A percentile compares a stretch with the other conserved stretches of the same genome.
Conservation (phyloP, 2,329 filamentous ascomycete genomes). For the Drechslerella dactyloides region DNA sequence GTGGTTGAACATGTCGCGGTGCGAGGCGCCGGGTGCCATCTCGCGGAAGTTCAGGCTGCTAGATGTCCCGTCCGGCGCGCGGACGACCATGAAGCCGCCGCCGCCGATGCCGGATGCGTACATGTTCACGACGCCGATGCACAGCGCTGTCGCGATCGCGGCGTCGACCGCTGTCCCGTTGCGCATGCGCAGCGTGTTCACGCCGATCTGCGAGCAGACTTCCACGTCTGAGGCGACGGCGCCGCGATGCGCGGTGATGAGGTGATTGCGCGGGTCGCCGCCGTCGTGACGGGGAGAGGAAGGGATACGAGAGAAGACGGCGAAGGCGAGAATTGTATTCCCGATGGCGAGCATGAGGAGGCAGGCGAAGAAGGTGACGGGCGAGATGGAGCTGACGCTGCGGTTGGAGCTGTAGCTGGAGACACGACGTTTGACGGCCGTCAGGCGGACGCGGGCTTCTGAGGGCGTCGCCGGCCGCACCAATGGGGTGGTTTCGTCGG, state of each 20-base stretch:
- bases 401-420: neutral
- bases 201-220: conserved; percentile 53
- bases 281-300: conserved; percentile 3
- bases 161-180: conserved; percentile 54
- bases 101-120: conserved; percentile 54
- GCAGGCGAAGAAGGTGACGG: conserved; percentile 1
- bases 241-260: conserved; percentile 51
- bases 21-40: conserved; percentile 52
- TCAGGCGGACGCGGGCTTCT: conserved; percentile 3
- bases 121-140: conserved; percentile 54
- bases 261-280: conserved; percentile 19
- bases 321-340: conserved; percentile 4
- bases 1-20: conserved; percentile 53
- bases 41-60: conserved; percentile 54
- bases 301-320: conserved; percentile 2
- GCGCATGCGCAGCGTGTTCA: conserved; percentile 50
- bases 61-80: conserved; percentile 51
- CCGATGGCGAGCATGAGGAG: conserved; percentile 15
- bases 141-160: conserved; percentile 53
- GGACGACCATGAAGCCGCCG: conserved; percentile 55
- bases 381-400: neutral
- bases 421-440: conserved; percentile 11
- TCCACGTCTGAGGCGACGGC: conserved; percentile 54
- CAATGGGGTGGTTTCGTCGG: conserved; percentile 24
- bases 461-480: neutral